Evolutionary conservation across 1,284 basidiomycete genomes (phyloP).

Genomic region (Phylloporus sp.): DNA sequence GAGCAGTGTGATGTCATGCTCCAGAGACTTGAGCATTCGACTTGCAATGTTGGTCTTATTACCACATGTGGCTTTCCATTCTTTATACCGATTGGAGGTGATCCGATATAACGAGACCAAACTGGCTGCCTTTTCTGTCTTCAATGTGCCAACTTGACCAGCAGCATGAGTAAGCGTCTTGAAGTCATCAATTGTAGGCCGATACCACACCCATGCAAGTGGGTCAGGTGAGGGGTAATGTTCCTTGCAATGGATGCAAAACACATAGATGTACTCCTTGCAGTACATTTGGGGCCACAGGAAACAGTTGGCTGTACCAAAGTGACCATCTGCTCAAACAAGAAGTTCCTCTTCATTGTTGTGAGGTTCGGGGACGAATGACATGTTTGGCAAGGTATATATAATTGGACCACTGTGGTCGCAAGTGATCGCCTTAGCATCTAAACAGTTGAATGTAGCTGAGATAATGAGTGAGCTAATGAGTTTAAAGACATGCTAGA

Average conservation of each 20-base stretch:
- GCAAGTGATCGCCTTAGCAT: neutral
- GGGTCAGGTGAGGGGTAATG: neutral
- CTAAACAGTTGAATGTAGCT: neutral
- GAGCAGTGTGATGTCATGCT: neutral
- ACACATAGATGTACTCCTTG: neutral
- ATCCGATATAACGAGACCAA: neutral
- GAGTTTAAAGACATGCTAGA: no score
- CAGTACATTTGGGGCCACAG: neutral
- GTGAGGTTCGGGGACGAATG: slow-evolving; percentile 2
- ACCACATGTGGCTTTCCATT: neutral
- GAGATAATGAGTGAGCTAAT: no score
- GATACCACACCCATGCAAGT: neutral
- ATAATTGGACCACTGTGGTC: no score
- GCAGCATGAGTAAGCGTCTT: neutral
- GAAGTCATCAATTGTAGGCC: neutral
- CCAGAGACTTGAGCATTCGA: neutral
- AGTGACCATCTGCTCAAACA: neutral
- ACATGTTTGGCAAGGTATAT: neutral
- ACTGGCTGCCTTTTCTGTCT: neutral
- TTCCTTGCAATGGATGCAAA: neutral
- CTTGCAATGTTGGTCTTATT: neutral
- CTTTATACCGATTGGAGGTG: neutral
- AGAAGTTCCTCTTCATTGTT: neutral
- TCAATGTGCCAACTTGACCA: neutral
- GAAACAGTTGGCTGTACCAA: neutral